These are phyloP conservation scores for Periconia macrospinosa DNA, from an alignment of 2,329 filamentous ascomycete genomes.

Conservation along the genomic window DNA sequence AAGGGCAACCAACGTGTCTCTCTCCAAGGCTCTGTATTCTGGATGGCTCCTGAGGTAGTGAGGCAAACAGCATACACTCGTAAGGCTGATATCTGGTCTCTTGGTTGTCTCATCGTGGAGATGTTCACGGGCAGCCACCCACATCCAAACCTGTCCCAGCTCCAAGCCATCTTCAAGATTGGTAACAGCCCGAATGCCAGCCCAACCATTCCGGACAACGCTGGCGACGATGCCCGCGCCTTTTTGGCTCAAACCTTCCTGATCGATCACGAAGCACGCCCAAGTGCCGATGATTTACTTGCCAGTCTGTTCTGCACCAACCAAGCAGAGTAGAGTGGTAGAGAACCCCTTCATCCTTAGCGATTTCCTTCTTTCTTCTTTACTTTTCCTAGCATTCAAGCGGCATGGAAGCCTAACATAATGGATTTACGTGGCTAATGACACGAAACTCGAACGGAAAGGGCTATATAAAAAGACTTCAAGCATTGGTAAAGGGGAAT, in stretches of 20 bases:
- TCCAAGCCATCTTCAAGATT: slow-evolving; percentile 99
- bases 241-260: slow-evolving; percentile 93
- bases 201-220: slow-evolving; percentile 84
- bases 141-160: slow-evolving; percentile 93
- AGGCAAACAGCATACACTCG: slow-evolving; percentile 97
- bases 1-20: slow-evolving; percentile 60
- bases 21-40: slow-evolving; percentile 95
- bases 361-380: neutral
- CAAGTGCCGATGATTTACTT: slow-evolving; percentile 88
- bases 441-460: neutral
- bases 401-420: neutral
- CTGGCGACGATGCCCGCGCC: slow-evolving; percentile 77
- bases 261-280: slow-evolving; percentile 89
- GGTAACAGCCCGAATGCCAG: slow-evolving; percentile 78
- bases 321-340: slow-evolving; percentile 46
- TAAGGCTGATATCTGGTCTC: slow-evolving; percentile 98
- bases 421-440: neutral
- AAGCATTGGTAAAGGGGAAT: neutral
- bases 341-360: neutral
- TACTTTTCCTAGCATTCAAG: neutral
- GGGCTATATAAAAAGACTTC: neutral
- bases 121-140: slow-evolving; percentile 98
- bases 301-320: slow-evolving; percentile 79
- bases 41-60: slow-evolving; percentile 99
- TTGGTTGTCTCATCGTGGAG: slow-evolving; percentile 95